Percentiles rank a stretch among this genome's conserved stretches.
phyloP scores from a whole-genome alignment of 2,329 filamentous ascomycete genomes.

The Epichloe gansuensis region DNA sequence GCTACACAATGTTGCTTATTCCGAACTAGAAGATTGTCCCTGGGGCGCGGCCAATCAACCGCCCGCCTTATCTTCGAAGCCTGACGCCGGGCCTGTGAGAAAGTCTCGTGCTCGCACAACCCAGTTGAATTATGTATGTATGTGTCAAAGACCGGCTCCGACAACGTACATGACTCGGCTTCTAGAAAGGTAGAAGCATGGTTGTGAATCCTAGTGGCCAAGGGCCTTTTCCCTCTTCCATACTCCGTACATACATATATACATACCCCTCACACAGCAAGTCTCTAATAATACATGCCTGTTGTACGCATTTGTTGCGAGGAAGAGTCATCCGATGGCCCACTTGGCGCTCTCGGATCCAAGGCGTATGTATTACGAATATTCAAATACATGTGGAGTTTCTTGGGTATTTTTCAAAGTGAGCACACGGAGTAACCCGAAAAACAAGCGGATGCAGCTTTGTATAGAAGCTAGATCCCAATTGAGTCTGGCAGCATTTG shows the following conservation, averaged over 20 bases:
- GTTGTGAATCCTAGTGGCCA: background rate
- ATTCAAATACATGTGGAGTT: background rate
- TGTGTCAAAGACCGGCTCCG: background rate
- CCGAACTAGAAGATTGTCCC: no score
- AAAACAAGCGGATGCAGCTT: no score
- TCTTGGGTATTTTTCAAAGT: background rate
- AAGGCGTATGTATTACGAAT: no score
- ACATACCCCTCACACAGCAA: background rate
- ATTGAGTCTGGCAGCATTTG: background rate
- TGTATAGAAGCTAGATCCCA: no score
- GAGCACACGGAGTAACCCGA: no score
- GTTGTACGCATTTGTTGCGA: background rate
- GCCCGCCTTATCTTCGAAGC: background rate
- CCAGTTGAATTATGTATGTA: background rate
- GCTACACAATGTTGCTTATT: no score
- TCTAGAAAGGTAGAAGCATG: slow-evolving; percentile 2
- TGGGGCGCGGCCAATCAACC: background rate
- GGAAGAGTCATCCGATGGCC: no score
- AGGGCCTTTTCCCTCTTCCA: background rate
- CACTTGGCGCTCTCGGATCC: no score
- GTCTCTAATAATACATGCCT: background rate
- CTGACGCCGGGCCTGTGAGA: background rate
- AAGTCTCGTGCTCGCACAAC: background rate
- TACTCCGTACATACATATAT: background rate
- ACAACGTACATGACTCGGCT: background rate